phyloP scores from a whole-genome alignment of 2,329 filamentous ascomycete species.

The Seiridium cupressi region DNA sequence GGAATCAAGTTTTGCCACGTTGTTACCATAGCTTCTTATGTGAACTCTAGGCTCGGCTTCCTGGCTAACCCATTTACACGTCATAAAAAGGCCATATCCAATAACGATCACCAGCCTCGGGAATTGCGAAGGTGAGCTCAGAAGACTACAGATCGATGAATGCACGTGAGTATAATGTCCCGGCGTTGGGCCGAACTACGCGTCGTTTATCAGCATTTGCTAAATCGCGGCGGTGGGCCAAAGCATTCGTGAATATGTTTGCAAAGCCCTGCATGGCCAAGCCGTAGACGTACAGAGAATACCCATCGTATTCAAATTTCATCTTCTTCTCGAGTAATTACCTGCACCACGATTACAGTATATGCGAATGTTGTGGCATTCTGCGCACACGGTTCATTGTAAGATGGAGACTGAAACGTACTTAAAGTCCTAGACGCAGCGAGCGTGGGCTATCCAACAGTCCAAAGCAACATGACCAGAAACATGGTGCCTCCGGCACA shows the following conservation, averaged over 20 bases:
- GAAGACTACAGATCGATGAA: neutral
- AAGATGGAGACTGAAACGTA: too few relatives aligned
- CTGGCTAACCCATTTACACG: neutral
- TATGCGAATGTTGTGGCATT: neutral
- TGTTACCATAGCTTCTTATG: neutral
- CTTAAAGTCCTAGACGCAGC: too few relatives aligned
- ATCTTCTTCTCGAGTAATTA: neutral
- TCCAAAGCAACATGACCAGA: too few relatives aligned
- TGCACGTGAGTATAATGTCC: neutral
- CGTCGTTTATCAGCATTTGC: neutral
- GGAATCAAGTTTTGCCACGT: neutral
- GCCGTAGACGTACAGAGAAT: neutral
- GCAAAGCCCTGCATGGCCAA: neutral
- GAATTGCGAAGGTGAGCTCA: neutral
- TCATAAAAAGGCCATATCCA: neutral
- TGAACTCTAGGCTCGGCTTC: neutral
- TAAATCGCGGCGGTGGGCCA: neutral
- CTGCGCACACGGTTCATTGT: neutral
- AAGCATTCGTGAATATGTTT: neutral
- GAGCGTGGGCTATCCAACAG: too few relatives aligned
- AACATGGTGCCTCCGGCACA: too few relatives aligned
- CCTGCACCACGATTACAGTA: neutral
- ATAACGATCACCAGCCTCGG: neutral
- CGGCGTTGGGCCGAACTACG: neutral
- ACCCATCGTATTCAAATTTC: neutral